Percentiles rank a stretch among this genome's conserved stretches.
phyloP scores from a whole-genome alignment of 2,329 filamentous ascomycete genomes.

The Ophiostoma ips region DNA sequence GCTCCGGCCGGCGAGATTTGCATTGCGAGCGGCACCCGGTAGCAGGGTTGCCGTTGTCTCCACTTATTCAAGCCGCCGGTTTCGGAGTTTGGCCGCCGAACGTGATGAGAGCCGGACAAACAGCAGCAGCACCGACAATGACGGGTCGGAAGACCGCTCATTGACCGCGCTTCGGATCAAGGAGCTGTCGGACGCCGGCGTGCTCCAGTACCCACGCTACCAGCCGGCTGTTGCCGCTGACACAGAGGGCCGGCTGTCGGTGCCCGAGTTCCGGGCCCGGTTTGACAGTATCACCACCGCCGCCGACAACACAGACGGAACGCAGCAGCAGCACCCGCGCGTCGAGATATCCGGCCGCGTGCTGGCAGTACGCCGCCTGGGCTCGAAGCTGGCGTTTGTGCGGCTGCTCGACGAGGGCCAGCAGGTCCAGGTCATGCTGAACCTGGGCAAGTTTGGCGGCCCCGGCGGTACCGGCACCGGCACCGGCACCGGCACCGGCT shows the following conservation, averaged over 20 bases:
- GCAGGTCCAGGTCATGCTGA: conserved; percentile 63
- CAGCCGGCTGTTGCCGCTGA: conserved; percentile 1
- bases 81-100: neutral
- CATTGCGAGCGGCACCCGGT: neutral
- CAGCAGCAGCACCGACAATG: neutral
- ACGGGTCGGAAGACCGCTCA: conserved; percentile 11
- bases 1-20: neutral
- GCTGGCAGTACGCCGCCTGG: conserved; percentile 52
- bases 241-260: conserved; percentile 5
- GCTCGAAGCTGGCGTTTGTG: conserved; percentile 72
- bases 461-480: too few relatives aligned
- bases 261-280: conserved; percentile 7
- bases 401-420: conserved; percentile 62
- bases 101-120: too few relatives aligned
- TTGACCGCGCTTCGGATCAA: conserved; percentile 26
- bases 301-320: neutral
- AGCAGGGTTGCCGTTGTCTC: neutral
- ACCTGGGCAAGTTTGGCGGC: conserved; percentile 35
- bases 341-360: conserved; percentile 46
- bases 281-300: neutral
- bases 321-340: neutral
- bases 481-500: too few relatives aligned
- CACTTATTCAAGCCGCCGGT: neutral
- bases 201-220: conserved; percentile 41
- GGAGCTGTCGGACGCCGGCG: conserved; percentile 35